Percentiles rank a stretch among this genome's conserved stretches.
These are phyloP conservation scores for Aspergillus unguis DNA, from an alignment of 2,329 filamentous ascomycete genomes.

Conservation along the genomic window DNA sequence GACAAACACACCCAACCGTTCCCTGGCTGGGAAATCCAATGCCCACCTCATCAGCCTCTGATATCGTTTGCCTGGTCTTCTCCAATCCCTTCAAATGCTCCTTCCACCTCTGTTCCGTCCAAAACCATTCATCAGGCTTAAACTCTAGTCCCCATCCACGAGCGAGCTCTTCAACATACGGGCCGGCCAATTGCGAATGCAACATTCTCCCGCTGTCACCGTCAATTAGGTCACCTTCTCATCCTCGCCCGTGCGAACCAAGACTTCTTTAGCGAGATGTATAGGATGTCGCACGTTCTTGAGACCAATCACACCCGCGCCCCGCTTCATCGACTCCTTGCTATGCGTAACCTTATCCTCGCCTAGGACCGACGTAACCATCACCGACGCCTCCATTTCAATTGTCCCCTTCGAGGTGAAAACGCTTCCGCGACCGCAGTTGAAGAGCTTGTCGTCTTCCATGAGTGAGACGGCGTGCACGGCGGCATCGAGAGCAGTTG, in stretches of 20 bases:
- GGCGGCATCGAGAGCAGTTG: slow-evolving; percentile 68
- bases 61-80: neutral
- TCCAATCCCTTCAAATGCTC: slow-evolving; percentile 64
- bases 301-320: slow-evolving; percentile 72
- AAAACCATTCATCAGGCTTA: slow-evolving; percentile 71
- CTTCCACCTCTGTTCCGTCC: slow-evolving; percentile 73
- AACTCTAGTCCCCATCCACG: slow-evolving; percentile 60
- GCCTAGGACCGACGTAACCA: slow-evolving; percentile 60
- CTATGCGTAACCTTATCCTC: neutral
- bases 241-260: slow-evolving; percentile 51
- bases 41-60: slow-evolving; percentile 15
- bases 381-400: slow-evolving; percentile 82
- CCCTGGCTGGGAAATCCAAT: slow-evolving; percentile 64
- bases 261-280: slow-evolving; percentile 65
- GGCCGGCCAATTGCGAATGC: slow-evolving; percentile 68
- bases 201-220: slow-evolving; percentile 37
- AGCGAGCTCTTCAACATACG: slow-evolving; percentile 67
- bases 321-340: slow-evolving; percentile 63
- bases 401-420: slow-evolving; percentile 80
- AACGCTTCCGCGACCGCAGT: slow-evolving; percentile 77
- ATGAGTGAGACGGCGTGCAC: slow-evolving; percentile 71
- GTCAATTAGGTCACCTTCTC: slow-evolving; percentile 58
- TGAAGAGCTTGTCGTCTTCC: slow-evolving; percentile 80
- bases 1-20: slow-evolving; percentile 76
- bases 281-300: slow-evolving; percentile 76